Evolutionary conservation across 1,284 basidiomycete genomes (phyloP).

Genomic region (Coniophora puteana): DNA sequence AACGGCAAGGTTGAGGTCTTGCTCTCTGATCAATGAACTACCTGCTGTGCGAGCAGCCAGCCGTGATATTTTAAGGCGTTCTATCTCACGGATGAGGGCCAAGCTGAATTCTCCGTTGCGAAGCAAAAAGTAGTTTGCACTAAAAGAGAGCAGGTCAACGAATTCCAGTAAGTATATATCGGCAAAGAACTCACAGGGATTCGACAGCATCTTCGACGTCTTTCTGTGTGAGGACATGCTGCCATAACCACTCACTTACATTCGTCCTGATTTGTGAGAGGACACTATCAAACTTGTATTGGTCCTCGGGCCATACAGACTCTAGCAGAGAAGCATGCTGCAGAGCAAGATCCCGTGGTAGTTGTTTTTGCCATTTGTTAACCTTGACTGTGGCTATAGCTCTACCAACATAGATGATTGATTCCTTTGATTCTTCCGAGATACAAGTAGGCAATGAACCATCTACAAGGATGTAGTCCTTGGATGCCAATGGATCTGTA

Average conservation of each 20-base stretch:
- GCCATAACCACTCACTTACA: constrained; percentile 89
- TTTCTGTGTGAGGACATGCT: constrained; percentile 79
- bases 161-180: constrained; percentile 3
- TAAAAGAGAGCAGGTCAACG: constrained; percentile 27
- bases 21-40: constrained; percentile 78
- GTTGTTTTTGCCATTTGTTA: constrained; percentile 74
- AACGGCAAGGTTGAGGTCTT: constrained; percentile 79
- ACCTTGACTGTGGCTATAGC: constrained; percentile 81
- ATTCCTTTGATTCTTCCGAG: constrained; percentile 66
- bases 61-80: constrained; percentile 72
- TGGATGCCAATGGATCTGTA: constrained; percentile 53
- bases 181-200: constrained; percentile 49
- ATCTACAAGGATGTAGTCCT: constrained; percentile 49
- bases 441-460: constrained; percentile 75
- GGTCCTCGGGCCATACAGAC: constrained; percentile 66
- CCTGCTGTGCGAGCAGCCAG: constrained; percentile 62
- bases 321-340: constrained; percentile 65
- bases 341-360: constrained; percentile 61
- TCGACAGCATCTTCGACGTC: constrained; percentile 79
- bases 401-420: constrained; percentile 83
- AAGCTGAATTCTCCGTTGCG: constrained; percentile 85
- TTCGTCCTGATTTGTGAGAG: constrained; percentile 69
- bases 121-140: constrained; percentile 82
- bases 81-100: constrained; percentile 78
- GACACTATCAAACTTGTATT: constrained; percentile 70